phyloP scores from a whole-genome alignment of 23 red algal genomes.

The Chondrus crispus region DNA sequence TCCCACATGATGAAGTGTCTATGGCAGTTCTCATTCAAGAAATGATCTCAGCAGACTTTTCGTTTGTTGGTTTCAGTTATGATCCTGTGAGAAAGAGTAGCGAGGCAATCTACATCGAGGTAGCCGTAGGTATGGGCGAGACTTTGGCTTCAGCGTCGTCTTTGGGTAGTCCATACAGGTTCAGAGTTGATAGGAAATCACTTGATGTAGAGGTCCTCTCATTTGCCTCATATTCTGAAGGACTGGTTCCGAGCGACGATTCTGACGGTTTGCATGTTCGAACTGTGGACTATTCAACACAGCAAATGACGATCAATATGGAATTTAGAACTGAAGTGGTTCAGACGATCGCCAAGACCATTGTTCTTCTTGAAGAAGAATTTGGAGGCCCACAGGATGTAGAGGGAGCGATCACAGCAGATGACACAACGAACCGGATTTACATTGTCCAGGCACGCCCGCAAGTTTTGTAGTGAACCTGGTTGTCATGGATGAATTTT shows the following conservation, averaged over 20 bases:
- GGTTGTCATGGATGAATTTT: too few species aligned
- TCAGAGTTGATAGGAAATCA: slow-evolving; percentile 22
- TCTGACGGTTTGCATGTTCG: slow-evolving; percentile 8
- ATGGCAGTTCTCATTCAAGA: slow-evolving; percentile 84
- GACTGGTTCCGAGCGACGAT: not conserved
- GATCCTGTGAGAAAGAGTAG: slow-evolving; percentile 42
- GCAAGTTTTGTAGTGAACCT: slow-evolving; percentile 27
- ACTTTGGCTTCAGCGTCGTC: slow-evolving; percentile 58
- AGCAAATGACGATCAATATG: slow-evolving; percentile 50
- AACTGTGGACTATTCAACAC: slow-evolving; percentile 71
- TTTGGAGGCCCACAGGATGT: slow-evolving; percentile 65
- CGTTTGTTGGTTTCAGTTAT: slow-evolving; percentile 69
- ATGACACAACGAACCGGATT: not conserved
- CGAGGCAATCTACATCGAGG: slow-evolving; percentile 50
- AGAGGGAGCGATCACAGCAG: slow-evolving; percentile 44
- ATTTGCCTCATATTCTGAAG: not conserved
- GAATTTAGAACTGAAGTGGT: not conserved
- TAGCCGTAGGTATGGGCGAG: slow-evolving; percentile 84
- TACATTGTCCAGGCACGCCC: slow-evolving; percentile 67
- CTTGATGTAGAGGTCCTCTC: not conserved
- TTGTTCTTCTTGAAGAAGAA: slow-evolving; percentile 13
- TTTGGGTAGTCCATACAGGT: slow-evolving; percentile 57
- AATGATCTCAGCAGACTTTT: slow-evolving; percentile 51
- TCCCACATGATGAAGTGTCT: slow-evolving; percentile 36
- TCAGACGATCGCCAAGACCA: slow-evolving; percentile 12